Conservation (phyloP, 208 protist species). For the Leishmania tropica region DNA sequence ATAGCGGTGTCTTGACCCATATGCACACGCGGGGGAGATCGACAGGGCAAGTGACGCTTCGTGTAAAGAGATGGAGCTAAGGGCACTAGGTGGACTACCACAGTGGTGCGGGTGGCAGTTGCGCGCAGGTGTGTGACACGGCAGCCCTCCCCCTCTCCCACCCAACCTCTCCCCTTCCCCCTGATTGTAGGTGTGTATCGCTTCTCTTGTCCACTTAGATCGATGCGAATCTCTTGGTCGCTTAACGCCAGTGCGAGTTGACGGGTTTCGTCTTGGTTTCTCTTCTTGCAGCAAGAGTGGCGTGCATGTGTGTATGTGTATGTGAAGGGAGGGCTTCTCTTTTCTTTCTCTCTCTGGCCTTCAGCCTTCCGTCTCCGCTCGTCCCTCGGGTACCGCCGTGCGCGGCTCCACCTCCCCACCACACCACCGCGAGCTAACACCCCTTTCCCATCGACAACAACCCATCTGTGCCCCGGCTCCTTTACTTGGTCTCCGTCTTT, state of each 20-base stretch:
- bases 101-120: background rate
- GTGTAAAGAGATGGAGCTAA: background rate
- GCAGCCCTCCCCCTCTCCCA: background rate
- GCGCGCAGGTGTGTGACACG: background rate
- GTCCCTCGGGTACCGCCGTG: background rate
- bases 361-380: background rate
- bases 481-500: background rate
- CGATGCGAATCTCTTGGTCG: background rate
- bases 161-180: background rate
- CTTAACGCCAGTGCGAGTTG: background rate
- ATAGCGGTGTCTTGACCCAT: conserved; percentile 2
- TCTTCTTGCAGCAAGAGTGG: background rate
- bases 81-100: background rate
- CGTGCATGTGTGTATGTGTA: background rate
- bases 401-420: background rate
- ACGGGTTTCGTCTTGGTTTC: background rate
- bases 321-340: background rate
- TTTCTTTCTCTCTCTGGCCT: background rate
- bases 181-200: background rate
- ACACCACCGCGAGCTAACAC: too few relatives aligned
- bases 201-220: background rate
- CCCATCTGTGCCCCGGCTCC: background rate
- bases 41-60: background rate
- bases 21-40: background rate
- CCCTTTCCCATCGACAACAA: background rate